Evolutionary conservation across 805 yeast genomes (phyloP), one percentile per base, ranked within the genome.

Genomic region (Ogataea thermomethanolica): DNA sequence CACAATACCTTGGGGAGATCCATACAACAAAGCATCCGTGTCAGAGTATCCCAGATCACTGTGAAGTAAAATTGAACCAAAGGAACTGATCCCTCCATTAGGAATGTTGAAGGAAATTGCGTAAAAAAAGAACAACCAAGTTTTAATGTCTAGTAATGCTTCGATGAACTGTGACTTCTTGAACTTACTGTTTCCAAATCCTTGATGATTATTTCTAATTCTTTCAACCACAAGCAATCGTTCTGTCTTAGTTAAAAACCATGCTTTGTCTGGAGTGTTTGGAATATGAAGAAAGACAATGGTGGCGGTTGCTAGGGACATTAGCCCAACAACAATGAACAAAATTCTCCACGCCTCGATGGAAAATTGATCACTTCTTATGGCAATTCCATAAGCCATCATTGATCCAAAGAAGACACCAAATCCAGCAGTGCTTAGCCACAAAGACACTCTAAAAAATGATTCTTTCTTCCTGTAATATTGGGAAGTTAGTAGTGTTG

Each of bases 291-390:
- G 48, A 32, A 58, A 60, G 42, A 78, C 67, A 9, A 70, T 41
- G 7, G 72, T 33, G 7, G 84, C 85, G 10, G 76, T 51, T 7
- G 71, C 53, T 3, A 79, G 56, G 3, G 87, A 80, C 40, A 78
- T 67, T 6, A 69, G 56, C n/a, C 93, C 95, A 32, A 76, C 70
- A 22, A 81, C 66, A 34, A 84, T 61, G 55, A 73, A 84, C 4
- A 81, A 57, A 9, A 78, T 58, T 52, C 73, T 77, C 90, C 90
- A 84, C 3, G 81, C 67, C 3, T 59, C 66, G 7, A 79, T 59
- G 11, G 69, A 36, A 56, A 66, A 74, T 7, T 58, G 36, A 74
- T 49, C 53, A 14, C 29, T 39, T 41, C 46, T 48, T 70, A 58
- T 75, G 22, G 46, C 50, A 37, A 77, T 53, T 12, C 81, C 82